Evolutionary conservation across 176 grass and related monocot genomes (phyloP), one percentile per base, ranked within the genome.

Genomic region (Avena eriantha): DNA sequence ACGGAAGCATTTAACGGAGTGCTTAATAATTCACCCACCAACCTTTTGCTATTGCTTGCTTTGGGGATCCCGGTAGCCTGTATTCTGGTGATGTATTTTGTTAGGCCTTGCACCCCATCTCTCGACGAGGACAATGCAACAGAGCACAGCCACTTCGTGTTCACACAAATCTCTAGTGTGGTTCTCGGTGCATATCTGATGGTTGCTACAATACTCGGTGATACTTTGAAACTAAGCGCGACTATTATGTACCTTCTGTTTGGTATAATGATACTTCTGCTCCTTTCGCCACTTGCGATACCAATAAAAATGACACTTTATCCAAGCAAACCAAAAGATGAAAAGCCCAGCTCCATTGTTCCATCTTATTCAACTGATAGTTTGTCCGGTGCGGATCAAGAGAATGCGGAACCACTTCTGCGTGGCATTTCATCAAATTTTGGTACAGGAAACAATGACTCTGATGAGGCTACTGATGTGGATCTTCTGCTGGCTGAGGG

Each of bases 301-400:
- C 90, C 97, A 3, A 70, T 99, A 58, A 96, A 96, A 85, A 99
- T 99, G 97, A 99, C 97, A 72, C 17, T 99, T 59, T 94, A 89
- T 92, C 94, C 82, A 86, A 92, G 80, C 58, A 91, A 84, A 54
- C 88, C 24, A 73, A 85, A 89, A 76, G 83, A 54, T n/a, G 67
- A 93, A 83, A 89, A 82, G 26, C 11, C 57, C 74, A 80, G 82
- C 78, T 65, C 64, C 39, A 64, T 91, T 78, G 70, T 48, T 67
- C 89, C 87, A 9, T 94, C 92, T 78, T 81, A 87, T 83, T 92
- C 93, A 65, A 80, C 85, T 60, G 88, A 95, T 68, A 81, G 80
- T 84, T 78, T 90, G 34, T 80, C 89, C 69, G 80, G 84, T 45
- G 56, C 15, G 21, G 86, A 88, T 80, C 90, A 89, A 77, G 93